These are phyloP conservation scores for Fraxinus pennsylvanica DNA, from an alignment of 257 asterid genomes.

Conservation along the genomic window DNA sequence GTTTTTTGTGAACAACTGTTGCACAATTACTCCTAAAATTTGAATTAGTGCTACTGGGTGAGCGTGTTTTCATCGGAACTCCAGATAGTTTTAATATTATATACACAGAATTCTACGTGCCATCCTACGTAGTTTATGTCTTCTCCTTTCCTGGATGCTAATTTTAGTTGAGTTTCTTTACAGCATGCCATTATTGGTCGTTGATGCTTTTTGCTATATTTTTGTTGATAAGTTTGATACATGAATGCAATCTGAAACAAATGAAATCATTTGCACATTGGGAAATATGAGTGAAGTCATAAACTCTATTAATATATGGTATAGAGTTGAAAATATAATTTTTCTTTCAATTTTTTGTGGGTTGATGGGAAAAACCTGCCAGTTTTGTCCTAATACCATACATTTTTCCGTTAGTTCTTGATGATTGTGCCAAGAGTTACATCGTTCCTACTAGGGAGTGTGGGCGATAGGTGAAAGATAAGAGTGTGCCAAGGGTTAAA, in stretches of 20 bases:
- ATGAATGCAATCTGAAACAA: background rate
- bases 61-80: background rate
- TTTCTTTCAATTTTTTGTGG: background rate
- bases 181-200: background rate
- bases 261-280: background rate
- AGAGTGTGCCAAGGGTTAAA: background rate
- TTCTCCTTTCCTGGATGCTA: background rate
- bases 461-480: background rate
- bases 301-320: background rate
- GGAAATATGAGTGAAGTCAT: background rate
- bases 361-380: background rate
- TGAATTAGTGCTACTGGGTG: background rate
- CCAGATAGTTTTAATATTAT: background rate
- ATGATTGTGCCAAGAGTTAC: background rate
- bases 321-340: background rate
- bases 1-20: background rate
- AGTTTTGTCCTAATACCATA: background rate
- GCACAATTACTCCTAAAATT: background rate
- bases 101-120: background rate
- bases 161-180: background rate
- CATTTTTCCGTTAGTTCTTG: background rate
- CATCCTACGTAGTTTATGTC: background rate
- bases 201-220: background rate
- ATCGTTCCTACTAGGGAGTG: background rate
- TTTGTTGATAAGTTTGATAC: background rate